Conservation (phyloP, 805 yeast genomes). For the Monosporozyma unispora region DNA sequence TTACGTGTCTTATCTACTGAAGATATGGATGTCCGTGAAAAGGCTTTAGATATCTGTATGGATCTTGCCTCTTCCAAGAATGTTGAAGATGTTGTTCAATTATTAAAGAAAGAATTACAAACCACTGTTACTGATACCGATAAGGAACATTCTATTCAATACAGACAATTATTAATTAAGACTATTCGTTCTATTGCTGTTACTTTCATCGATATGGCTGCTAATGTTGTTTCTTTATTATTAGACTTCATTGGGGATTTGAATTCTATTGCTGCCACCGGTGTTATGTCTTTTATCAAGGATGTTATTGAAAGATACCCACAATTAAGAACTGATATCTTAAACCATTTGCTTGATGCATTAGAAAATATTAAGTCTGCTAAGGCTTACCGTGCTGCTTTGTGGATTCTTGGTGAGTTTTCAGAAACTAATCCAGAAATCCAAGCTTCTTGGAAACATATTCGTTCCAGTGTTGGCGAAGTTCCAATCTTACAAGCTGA, state of each 20-base stretch:
- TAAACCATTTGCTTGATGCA: slow-evolving; percentile 51
- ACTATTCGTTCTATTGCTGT: slow-evolving; percentile 87
- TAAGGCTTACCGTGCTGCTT: slow-evolving; percentile 83
- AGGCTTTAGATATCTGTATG: slow-evolving; percentile 79
- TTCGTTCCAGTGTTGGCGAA: slow-evolving; percentile 79
- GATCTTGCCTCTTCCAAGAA: slow-evolving; percentile 75
- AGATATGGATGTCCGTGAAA: slow-evolving; percentile 82
- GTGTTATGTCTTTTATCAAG: slow-evolving; percentile 83
- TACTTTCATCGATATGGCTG: slow-evolving; percentile 82
- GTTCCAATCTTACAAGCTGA: slow-evolving; percentile 81
- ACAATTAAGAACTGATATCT: slow-evolving; percentile 54
- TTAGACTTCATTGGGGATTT: slow-evolving; percentile 81
- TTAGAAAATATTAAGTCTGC: slow-evolving; percentile 70
- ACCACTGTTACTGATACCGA: slow-evolving; percentile 52
- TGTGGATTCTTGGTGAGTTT: slow-evolving; percentile 96
- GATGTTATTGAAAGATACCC: slow-evolving; percentile 93
- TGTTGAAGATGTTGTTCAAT: slow-evolving; percentile 86
- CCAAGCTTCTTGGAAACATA: slow-evolving; percentile 77
- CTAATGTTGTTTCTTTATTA: slow-evolving; percentile 78
- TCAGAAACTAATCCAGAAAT: slow-evolving; percentile 60
- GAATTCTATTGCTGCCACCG: slow-evolving; percentile 77
- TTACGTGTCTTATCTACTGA: slow-evolving; percentile 79
- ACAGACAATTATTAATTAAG: slow-evolving; percentile 78
- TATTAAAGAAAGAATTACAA: slow-evolving; percentile 84
- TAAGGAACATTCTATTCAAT: slow-evolving; percentile 76